Evolutionary conservation across 495 filamentous ascomycete genomes (phyloP).

Genomic region (Oidiodendron maius): DNA sequence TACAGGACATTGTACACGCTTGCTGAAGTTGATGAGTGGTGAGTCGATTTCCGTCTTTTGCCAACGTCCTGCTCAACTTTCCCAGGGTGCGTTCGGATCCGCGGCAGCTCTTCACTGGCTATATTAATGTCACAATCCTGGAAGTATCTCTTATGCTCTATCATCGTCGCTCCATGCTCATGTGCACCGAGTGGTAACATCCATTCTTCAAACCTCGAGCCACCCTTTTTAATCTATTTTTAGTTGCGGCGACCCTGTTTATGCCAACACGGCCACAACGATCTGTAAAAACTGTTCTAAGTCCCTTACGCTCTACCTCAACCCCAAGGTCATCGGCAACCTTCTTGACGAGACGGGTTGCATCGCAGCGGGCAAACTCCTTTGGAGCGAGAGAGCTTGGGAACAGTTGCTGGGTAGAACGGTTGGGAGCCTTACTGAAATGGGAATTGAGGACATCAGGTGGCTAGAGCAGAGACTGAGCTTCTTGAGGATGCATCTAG

Average conservation of each 20-base stretch:
- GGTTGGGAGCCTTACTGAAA: conserved; percentile 25
- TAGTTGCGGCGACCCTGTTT: conserved; percentile 51
- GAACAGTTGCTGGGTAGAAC: conserved; percentile 42
- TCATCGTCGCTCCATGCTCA: conserved; percentile 40
- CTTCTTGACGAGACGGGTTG: conserved; percentile 52
- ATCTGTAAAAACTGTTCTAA: conserved; percentile 49
- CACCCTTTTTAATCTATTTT: not conserved
- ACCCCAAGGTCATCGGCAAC: conserved; percentile 46
- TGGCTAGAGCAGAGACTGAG: conserved; percentile 42
- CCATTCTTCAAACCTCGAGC: not conserved
- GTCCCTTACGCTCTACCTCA: conserved; percentile 38
- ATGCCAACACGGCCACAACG: conserved; percentile 37
- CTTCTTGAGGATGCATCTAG: conserved; percentile 44
- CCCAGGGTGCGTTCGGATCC: conserved; percentile 31
- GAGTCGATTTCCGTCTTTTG: conserved; percentile 3
- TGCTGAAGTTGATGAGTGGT: conserved; percentile 56
- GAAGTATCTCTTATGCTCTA: conserved; percentile 44
- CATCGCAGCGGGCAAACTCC: conserved; percentile 39
- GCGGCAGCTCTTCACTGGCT: conserved; percentile 45
- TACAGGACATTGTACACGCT: conserved; percentile 48
- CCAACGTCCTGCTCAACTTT: not conserved
- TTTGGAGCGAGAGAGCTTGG: conserved; percentile 49
- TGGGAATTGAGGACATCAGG: conserved; percentile 31
- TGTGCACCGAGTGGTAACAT: conserved; percentile 50
- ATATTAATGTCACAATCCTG: conserved; percentile 49